Evolutionary conservation across 2,329 filamentous ascomycete genomes (phyloP).

Genomic region (Ceratocystis destructans): DNA sequence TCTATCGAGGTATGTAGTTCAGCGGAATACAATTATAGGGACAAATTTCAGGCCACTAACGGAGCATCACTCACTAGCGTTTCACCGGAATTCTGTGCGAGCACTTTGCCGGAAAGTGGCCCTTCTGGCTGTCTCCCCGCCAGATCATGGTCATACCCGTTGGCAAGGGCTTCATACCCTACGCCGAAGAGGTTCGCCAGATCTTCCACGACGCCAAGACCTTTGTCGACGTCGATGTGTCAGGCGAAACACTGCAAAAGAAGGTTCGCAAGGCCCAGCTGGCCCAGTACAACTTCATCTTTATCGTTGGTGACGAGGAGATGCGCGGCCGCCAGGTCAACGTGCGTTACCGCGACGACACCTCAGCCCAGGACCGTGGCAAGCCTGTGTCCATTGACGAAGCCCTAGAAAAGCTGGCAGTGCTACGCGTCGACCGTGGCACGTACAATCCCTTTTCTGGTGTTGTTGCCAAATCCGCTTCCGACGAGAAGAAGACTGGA

Average conservation of each 20-base stretch:
- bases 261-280: constrained; percentile 75
- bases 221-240: constrained; percentile 45
- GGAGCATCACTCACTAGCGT: constrained; percentile 28
- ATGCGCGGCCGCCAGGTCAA: constrained; percentile 47
- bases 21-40: background rate
- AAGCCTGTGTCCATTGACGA: constrained; percentile 44
- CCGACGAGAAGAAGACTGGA: constrained; percentile 14
- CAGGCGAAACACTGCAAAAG: constrained; percentile 71
- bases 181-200: constrained; percentile 59
- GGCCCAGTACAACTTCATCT: constrained; percentile 72
- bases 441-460: constrained; percentile 21
- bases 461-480: constrained; percentile 11
- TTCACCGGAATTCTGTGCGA: constrained; percentile 65
- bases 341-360: constrained; percentile 50
- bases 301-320: constrained; percentile 52
- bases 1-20: constrained; percentile 31
- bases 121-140: constrained; percentile 75
- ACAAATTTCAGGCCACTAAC: constrained; percentile 4
- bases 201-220: constrained; percentile 55
- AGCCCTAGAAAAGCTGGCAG: constrained; percentile 41
- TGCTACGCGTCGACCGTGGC: constrained; percentile 34
- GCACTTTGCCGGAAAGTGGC: constrained; percentile 80
- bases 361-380: constrained; percentile 46
- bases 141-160: constrained; percentile 65
- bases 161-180: constrained; percentile 56